phyloP scores from a whole-genome alignment of 2,329 filamentous ascomycete species.

The Myotisia sp. region DNA sequence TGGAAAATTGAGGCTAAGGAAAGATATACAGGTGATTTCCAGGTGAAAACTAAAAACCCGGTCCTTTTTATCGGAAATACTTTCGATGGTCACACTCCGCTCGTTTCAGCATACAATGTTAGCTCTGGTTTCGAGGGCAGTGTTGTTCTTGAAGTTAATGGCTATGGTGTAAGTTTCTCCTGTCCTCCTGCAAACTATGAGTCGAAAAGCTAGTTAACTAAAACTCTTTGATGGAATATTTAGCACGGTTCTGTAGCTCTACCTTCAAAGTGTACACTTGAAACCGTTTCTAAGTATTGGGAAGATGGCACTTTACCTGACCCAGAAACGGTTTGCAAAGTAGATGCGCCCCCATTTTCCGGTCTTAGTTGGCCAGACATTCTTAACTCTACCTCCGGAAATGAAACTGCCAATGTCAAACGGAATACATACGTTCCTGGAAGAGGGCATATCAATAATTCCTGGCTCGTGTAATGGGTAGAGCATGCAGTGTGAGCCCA shows the following conservation, averaged over 20 bases:
- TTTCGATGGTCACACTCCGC: constrained; percentile 16
- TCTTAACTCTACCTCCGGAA: too few species aligned
- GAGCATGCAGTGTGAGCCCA: too few species aligned
- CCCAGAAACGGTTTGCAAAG: constrained; percentile 19
- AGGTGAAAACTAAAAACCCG: constrained; percentile 15
- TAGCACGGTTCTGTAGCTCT: constrained; percentile 14
- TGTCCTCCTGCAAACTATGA: background rate
- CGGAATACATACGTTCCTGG: too few species aligned
- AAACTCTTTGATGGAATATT: too few species aligned
- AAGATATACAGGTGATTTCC: constrained; percentile 15
- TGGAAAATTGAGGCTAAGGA: constrained; percentile 17
- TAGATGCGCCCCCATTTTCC: constrained; percentile 1
- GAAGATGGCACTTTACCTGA: constrained; percentile 23
- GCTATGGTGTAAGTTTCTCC: constrained; percentile 13
- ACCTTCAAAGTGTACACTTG: constrained; percentile 21
- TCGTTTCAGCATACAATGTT: constrained; percentile 15
- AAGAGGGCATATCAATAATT: too few species aligned
- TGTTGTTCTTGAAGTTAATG: constrained; percentile 15
- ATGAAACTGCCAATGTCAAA: too few species aligned
- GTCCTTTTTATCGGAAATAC: constrained; percentile 17
- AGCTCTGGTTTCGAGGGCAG: constrained; percentile 16
- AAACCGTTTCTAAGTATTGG: constrained; percentile 21
- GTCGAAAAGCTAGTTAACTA: background rate
- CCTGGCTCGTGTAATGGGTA: too few species aligned
- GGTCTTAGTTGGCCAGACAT: constrained; percentile 1